Evolutionary conservation across 805 yeast genomes (phyloP).

Genomic region (Barnettozyma pratensis): DNA sequence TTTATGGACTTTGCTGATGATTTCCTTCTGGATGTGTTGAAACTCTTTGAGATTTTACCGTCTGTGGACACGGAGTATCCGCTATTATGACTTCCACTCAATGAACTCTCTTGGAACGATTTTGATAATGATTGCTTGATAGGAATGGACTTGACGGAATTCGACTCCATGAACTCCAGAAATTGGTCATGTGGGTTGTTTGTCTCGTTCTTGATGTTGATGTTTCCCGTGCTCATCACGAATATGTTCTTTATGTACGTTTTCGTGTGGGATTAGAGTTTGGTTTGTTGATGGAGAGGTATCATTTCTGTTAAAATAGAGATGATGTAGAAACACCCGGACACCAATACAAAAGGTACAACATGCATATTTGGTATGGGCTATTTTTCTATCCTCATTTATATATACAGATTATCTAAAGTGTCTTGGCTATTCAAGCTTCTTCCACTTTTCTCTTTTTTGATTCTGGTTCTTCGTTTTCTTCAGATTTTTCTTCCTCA

Average conservation of each 20-base stretch:
- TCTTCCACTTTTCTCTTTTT: neutral
- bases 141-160: conserved; percentile 17
- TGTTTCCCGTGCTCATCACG: neutral
- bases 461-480: neutral
- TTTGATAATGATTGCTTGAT: conserved; percentile 23
- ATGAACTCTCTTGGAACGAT: conserved; percentile 18
- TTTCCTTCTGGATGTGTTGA: conserved; percentile 16
- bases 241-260: no score
- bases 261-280: neutral
- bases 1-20: conserved; percentile 7
- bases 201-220: conserved; percentile 4
- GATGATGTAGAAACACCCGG: neutral
- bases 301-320: neutral
- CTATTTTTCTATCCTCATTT: no score
- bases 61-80: conserved; percentile 13
- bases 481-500: neutral
- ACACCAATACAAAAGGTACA: neutral
- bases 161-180: conserved; percentile 9
- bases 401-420: no score
- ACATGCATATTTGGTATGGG: no score
- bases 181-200: conserved; percentile 8
- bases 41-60: conserved; percentile 17
- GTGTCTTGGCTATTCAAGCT: neutral
- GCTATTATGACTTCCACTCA: neutral
- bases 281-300: neutral